Percentiles rank a stretch among this genome's conserved stretches.
Conservation (phyloP, 192 early-diverging fungal species). For the Spinellus fusiger region DNA sequence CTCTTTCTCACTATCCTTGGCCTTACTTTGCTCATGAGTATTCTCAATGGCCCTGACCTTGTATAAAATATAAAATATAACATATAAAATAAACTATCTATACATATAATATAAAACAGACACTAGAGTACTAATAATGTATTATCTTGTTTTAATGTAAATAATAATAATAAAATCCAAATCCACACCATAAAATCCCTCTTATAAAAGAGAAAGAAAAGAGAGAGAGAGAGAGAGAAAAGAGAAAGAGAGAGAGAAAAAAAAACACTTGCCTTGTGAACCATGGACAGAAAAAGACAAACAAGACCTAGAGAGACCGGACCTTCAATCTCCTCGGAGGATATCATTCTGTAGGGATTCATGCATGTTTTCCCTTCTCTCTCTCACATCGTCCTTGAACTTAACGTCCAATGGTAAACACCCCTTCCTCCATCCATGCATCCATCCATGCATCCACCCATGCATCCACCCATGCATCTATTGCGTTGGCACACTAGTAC, state of each 20-base stretch:
- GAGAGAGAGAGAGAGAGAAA: no score
- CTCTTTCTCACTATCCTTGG: conserved; percentile 18
- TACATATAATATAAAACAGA: no score
- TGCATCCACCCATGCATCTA: conserved; percentile 18
- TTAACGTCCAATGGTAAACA: not conserved
- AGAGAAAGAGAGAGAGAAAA: no score
- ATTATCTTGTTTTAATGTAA: not conserved
- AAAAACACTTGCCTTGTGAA: no score
- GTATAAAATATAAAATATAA: not conserved
- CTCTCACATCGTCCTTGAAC: not conserved
- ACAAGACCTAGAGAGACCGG: no score
- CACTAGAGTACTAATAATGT: no score
- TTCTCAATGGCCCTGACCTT: conserved; percentile 19
- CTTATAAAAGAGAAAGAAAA: no score
- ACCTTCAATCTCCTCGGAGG: no score
- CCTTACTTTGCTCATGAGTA: conserved; percentile 8
- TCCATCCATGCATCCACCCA: not conserved
- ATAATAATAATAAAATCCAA: not conserved
- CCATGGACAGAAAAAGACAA: no score
- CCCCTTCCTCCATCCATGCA: not conserved
- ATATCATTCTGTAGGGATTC: no score
- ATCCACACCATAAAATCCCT: no score
- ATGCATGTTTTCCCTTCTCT: not conserved
- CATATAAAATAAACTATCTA: not conserved
- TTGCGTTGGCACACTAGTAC: not conserved